These are phyloP conservation scores for Pythium graminicola DNA, from an alignment of 352 stramenopile genomes.

Conservation along the genomic window DNA sequence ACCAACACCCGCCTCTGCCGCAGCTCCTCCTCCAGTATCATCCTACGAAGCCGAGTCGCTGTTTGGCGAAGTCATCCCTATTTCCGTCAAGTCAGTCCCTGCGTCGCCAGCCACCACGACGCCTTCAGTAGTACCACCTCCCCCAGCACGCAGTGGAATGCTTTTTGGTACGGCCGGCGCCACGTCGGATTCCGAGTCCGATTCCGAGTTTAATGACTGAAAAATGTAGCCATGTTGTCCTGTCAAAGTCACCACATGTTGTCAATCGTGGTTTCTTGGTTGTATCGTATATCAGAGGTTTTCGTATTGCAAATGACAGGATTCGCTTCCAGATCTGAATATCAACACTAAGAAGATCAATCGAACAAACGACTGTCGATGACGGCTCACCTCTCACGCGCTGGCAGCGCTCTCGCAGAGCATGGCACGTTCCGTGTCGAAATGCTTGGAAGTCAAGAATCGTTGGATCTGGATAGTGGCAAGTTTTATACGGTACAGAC, in stretches of 20 bases:
- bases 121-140: background rate
- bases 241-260: constrained; percentile 4
- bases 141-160: constrained; percentile 25
- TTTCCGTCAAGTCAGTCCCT: background rate
- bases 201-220: constrained; percentile 49
- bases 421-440: constrained; percentile 63
- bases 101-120: background rate
- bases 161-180: constrained; percentile 47
- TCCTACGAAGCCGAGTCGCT: constrained; percentile 34
- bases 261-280: background rate
- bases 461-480: constrained; percentile 72
- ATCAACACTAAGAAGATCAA: constrained; percentile 1
- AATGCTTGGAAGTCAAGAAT: constrained; percentile 75
- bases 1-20: no score
- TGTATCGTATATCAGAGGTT: constrained; percentile 1
- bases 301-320: background rate
- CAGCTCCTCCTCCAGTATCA: no score
- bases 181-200: constrained; percentile 43
- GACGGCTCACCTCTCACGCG: constrained; percentile 13
- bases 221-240: constrained; percentile 24
- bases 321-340: constrained; percentile 3
- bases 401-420: constrained; percentile 23
- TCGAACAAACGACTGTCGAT: constrained; percentile 6
- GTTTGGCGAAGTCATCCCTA: constrained; percentile 37
- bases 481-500: constrained; percentile 77